Evolutionary conservation across 2,329 filamentous ascomycete genomes (phyloP).

Genomic region (Kalaharituber pfeilii): DNA sequence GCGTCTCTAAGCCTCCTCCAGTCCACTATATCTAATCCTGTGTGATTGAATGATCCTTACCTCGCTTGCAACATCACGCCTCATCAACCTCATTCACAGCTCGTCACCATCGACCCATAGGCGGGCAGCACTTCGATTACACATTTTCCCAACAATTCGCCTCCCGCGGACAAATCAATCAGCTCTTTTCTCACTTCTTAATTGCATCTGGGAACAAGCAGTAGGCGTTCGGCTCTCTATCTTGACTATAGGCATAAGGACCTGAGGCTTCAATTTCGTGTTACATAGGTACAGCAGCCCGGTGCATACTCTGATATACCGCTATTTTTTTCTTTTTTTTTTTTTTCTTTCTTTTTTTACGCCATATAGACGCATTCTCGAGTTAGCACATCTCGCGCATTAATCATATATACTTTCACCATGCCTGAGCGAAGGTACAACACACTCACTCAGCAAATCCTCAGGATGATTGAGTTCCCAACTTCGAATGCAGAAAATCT

Average conservation of each 20-base stretch:
- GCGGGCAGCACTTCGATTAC: neutral
- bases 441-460: constrained; percentile 12
- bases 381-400: neutral
- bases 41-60: neutral
- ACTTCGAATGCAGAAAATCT: constrained; percentile 17
- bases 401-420: constrained; percentile 1
- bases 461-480: constrained; percentile 14
- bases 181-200: neutral
- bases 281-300: neutral
- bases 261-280: neutral
- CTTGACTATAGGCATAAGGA: too few relatives aligned
- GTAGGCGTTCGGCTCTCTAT: neutral
- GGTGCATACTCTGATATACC: neutral
- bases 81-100: neutral
- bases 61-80: too few relatives aligned
- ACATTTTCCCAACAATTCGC: neutral
- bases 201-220: too few relatives aligned
- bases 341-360: neutral
- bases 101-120: neutral
- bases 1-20: neutral
- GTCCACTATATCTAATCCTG: neutral
- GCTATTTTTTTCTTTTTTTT: neutral
- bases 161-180: neutral
- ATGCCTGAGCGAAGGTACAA: constrained; percentile 16
- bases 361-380: neutral